Evolutionary conservation across 2,329 filamentous ascomycete species (phyloP), one percentile per base, ranked within the genome.

Genomic region (Colletotrichum abscissum): DNA sequence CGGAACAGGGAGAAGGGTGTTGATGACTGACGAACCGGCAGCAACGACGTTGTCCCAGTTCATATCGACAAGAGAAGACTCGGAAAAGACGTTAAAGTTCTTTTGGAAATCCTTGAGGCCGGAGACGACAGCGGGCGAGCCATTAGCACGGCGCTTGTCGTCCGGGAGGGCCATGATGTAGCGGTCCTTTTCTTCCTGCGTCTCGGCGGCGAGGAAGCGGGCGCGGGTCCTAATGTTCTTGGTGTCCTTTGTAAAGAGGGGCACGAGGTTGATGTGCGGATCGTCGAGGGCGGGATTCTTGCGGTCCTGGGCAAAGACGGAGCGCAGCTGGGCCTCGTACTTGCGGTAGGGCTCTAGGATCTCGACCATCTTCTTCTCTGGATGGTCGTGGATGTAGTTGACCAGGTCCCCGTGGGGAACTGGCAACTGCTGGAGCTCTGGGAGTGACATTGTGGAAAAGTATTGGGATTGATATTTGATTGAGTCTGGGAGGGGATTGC

Each of bases 21-120:
- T 97, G 65, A 94, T 91, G 1, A 96, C 94, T 1, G 94, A 92
- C 62, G 93, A 95, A 12, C 95, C 95, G 54, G 94, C 93, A 35
- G 90, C 95, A 19, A 97, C 91, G 19, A 97, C 90, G 79, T 97
- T 97, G 78, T 83, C 90, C 94, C 94, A 97, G 79, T 96, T 90
- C 76, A 97, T 80, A 62, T 96, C 94, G 35, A 87, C 87, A 33
- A 97, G 84, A 0, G 93, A 92, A 1, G 90, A 93, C 82, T 97
- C 95, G 1, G 92, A 95, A 79, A 97, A 97, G 72, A 97, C 80
- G 72, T 89, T 89, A 82, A 97, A 96, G 82, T 97, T 96, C 62
- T 90, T 89, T 79, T 92, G 91, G 77, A 97, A 97, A 35, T 94
- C 91, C 60, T 89, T 87, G 58, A 97, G 79, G 14, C 88, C 88